Evolutionary conservation across 2,329 filamentous ascomycete genomes (phyloP).

Genomic region (Aspergillus pseudonomiae): DNA sequence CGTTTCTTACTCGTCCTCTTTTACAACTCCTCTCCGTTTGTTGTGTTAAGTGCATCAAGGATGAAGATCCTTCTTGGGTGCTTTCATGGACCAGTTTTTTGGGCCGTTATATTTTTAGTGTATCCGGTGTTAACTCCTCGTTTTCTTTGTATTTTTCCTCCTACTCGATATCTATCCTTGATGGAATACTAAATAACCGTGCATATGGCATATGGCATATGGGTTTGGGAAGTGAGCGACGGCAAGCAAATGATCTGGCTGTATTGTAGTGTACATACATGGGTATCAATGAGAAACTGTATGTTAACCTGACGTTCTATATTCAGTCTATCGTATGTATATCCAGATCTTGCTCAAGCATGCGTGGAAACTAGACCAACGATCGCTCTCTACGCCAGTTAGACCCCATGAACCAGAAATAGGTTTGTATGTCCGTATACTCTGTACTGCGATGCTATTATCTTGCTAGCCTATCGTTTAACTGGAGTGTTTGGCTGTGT

Average conservation of each 20-base stretch:
- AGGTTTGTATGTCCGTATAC: too few species aligned
- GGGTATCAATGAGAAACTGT: conserved; percentile 9
- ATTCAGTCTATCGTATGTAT: neutral
- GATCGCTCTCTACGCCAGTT: too few species aligned
- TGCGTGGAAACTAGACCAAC: too few species aligned
- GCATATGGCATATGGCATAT: conserved; percentile 14
- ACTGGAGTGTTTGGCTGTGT: too few species aligned
- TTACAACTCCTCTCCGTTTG: conserved; percentile 4
- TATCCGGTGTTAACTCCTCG: conserved; percentile 6
- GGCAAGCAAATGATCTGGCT: conserved; percentile 11
- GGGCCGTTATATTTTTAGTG: neutral
- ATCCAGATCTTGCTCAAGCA: too few species aligned
- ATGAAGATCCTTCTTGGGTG: neutral
- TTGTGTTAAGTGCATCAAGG: conserved; percentile 3
- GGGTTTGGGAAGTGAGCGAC: conserved; percentile 5
- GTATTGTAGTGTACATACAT: conserved; percentile 25
- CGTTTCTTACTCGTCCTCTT: neutral
- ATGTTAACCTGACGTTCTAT: conserved; percentile 1
- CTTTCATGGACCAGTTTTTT: neutral
- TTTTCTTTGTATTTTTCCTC: conserved; percentile 7
- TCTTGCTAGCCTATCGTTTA: too few species aligned
- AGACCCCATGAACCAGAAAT: too few species aligned
- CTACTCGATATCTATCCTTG: conserved; percentile 9
- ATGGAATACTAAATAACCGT: conserved; percentile 10
- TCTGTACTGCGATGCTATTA: too few species aligned